These are phyloP conservation scores for Aspergillus spinulosporus DNA, from an alignment of 2,329 filamentous ascomycete species.

Conservation along the genomic window DNA sequence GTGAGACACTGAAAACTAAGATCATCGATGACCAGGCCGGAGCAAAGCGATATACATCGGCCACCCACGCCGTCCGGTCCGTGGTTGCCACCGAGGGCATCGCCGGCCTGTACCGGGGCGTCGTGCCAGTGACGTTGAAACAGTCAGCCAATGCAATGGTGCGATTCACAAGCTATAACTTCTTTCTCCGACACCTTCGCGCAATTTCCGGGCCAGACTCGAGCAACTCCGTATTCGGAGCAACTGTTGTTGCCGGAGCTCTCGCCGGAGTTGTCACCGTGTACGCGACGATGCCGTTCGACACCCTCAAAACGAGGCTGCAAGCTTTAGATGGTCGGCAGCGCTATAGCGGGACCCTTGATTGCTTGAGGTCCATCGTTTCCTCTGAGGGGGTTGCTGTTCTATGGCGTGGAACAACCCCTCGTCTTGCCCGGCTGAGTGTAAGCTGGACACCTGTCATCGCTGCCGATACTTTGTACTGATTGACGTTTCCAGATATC, in stretches of 20 bases:
- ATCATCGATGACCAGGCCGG: conserved; percentile 57
- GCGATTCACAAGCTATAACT: conserved; percentile 62
- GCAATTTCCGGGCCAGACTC: neutral
- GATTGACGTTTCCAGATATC: conserved; percentile 13
- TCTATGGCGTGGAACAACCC: conserved; percentile 64
- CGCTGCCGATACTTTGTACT: neutral
- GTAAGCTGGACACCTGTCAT: conserved; percentile 6
- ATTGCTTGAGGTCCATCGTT: conserved; percentile 17
- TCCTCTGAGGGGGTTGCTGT: conserved; percentile 57
- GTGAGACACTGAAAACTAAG: conserved; percentile 66
- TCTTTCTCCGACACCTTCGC: conserved; percentile 52
- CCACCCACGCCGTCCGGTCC: conserved; percentile 51
- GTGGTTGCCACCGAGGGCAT: conserved; percentile 55
- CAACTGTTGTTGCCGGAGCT: conserved; percentile 59
- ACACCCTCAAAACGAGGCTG: conserved; percentile 45
- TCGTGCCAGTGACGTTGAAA: conserved; percentile 60
- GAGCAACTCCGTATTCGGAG: neutral
- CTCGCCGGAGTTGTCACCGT: conserved; percentile 55
- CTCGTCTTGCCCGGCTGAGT: conserved; percentile 19
- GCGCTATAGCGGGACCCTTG: conserved; percentile 45
- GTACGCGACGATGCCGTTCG: conserved; percentile 47
- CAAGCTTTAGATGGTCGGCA: conserved; percentile 55
- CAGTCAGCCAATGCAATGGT: conserved; percentile 49
- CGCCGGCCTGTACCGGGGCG: conserved; percentile 58
- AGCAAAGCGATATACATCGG: conserved; percentile 50